Evolutionary conservation across 2,329 filamentous ascomycete species (phyloP), one percentile per base, ranked within the genome.

Genomic region (Epichloe sylvatica): DNA sequence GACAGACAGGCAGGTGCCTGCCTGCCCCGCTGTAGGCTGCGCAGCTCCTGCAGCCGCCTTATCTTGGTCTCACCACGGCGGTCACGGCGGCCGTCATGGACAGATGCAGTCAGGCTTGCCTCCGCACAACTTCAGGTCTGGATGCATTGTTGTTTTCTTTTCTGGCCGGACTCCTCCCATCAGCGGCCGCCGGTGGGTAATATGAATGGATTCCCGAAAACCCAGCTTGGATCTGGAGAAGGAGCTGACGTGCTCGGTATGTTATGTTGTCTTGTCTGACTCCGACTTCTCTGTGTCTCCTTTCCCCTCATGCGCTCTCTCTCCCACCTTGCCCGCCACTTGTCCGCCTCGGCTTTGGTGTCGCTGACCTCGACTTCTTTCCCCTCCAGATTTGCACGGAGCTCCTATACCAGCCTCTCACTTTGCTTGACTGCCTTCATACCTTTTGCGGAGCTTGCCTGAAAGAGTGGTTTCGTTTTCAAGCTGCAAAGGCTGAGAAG

Each of bases 381-480:
- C 23, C 47, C 35, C 34, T 42, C 45, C 50, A 96, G 90, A 98
- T 98, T 61, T 98, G 92, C 73, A 94, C 91, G 59, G 92, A 97
- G 67, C 78, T 95, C 56, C 81, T 95, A 54, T 94, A 88, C 69
- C 86, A 94, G 65, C 89, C 90, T 35, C 76, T 94, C 55, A 94
- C 89, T 30, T 80, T 94, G 46, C 85, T 95, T 65, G 87, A 95
- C 71, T 95, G 89, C 64, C 78, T 95, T 42, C 89, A 95, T 69
- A 96, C 91, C 43, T 98, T 94, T 67, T 98, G 92, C 71, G 92
- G 90, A 55, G 85, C 86, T 38, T 98, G 92, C 63, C 67, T 97
- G 52, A 95, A 94, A 66, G 88, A 94, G 71, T 98, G 92, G 92
- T 98, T 97, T 64, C 72, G 74, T 54, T 92, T 81, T 67, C 88